Evolutionary conservation across 495 filamentous ascomycete species (phyloP).

Genomic region (Sordaria brevicollis): DNA sequence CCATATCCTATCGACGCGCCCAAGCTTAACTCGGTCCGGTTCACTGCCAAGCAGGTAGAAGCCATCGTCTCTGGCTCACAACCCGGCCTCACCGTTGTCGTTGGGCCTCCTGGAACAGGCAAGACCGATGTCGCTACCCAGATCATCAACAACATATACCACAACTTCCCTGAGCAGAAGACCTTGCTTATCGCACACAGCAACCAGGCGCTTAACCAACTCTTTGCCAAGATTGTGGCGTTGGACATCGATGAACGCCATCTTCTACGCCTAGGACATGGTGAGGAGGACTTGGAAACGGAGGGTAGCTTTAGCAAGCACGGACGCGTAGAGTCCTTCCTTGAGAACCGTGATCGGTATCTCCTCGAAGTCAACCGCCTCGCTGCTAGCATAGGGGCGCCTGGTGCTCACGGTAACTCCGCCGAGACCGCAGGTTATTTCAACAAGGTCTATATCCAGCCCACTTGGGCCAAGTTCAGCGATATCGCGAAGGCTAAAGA

Average conservation of each 20-base stretch:
- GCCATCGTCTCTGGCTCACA: constrained; percentile 92
- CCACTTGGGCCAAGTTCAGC: constrained; percentile 80
- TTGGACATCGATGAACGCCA: constrained; percentile 95
- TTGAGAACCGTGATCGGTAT: constrained; percentile 74
- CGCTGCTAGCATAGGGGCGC: constrained; percentile 70
- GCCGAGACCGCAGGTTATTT: constrained; percentile 98
- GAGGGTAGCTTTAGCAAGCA: constrained; percentile 87
- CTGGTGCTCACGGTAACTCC: constrained; percentile 84
- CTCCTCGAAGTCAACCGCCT: constrained; percentile 80
- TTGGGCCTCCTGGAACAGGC: constrained; percentile 91
- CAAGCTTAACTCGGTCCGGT: constrained; percentile 72
- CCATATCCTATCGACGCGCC: constrained; percentile 86
- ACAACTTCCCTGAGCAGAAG: constrained; percentile 87
- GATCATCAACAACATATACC: constrained; percentile 98
- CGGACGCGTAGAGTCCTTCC: constrained; percentile 89
- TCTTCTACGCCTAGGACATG: constrained; percentile 83
- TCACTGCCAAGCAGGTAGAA: constrained; percentile 84
- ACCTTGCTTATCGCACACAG: constrained; percentile 93
- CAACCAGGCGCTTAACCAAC: constrained; percentile 94
- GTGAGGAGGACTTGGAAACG: constrained; percentile 86
- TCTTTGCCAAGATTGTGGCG: constrained; percentile 96
- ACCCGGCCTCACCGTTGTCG: constrained; percentile 87
- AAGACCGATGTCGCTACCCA: constrained; percentile 98
- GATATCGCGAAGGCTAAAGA: constrained; percentile 43
- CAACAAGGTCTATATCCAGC: constrained; percentile 79